Base-by-base conservation (phyloP, 768 basidiomycete species). In the Leucocoprinus birnbaumii region DNA sequence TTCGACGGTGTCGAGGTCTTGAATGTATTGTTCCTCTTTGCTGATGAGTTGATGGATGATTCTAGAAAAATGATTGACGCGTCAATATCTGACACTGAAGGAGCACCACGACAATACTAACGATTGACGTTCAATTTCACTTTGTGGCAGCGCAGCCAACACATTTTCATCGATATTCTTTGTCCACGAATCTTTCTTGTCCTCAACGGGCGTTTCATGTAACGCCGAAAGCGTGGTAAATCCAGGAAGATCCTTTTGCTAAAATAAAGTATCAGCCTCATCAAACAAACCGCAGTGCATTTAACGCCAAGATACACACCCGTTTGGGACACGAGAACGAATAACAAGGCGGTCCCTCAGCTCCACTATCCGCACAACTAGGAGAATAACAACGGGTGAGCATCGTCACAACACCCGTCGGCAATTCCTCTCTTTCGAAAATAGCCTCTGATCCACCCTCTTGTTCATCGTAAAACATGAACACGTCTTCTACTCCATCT, bases 401-500 rank as follows among this genome's bases (percentile, higher is more conserved):
- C 71, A 88, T 83, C 1, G 94, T 96, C 61, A 94, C 81, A 3
- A 99, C 89, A 2, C 91, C 94, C 0, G 92, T 95, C 1, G 94
- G 94, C 9, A 95, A 65, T 62, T 82, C 84, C 63, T 85, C 85
- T 38, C 78, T 75, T 64, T 87, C 87, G 37, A 76, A 76, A 14
- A 79, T 74, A 1, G 76, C 71, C 58, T 87, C 86, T 1, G 83
- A 83, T 21, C 70, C 70, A 22, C 85, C 86, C 52, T 86, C 85
- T 37, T 80, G 77, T 59, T 95, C 94, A 55, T 92, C 92, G 64
- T 91, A 74, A 69, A 97, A 96, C 78, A 89, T 90, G 71, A 91
- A 97, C 5, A 97, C 94, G 58, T 95, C 92, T 63, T 95, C 94
- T 3, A 95, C 89, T 2, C 89, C 86, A 63, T 95, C 94, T 53